These are phyloP conservation scores for Lecanicillium sp. DNA, from an alignment of 2,329 filamentous ascomycete species.

Conservation along the genomic window DNA sequence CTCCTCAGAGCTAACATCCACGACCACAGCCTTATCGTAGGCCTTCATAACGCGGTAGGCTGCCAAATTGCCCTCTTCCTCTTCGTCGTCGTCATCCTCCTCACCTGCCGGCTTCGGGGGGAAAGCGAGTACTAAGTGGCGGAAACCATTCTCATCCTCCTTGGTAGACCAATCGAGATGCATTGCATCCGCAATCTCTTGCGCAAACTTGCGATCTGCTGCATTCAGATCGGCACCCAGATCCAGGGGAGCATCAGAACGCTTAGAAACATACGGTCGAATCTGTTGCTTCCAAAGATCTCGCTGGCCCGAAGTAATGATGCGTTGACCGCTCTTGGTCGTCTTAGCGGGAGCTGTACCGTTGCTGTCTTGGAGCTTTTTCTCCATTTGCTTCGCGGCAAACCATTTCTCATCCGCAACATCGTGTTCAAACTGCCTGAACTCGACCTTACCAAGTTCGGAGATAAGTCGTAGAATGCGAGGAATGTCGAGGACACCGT, in stretches of 20 bases:
- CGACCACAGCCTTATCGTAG: slow-evolving; percentile 82
- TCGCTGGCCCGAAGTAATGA: slow-evolving; percentile 73
- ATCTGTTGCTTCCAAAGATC: slow-evolving; percentile 72
- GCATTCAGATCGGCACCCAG: slow-evolving; percentile 67
- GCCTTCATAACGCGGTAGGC: slow-evolving; percentile 77
- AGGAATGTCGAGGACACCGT: slow-evolving; percentile 81
- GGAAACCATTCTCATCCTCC: slow-evolving; percentile 46
- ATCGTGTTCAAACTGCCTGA: slow-evolving; percentile 87
- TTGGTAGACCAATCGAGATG: slow-evolving; percentile 50
- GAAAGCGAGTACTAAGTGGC: slow-evolving; percentile 42
- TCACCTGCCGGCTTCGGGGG: slow-evolving; percentile 40
- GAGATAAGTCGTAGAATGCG: slow-evolving; percentile 71
- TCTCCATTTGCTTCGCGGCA: slow-evolving; percentile 71
- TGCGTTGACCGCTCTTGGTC: slow-evolving; percentile 49
- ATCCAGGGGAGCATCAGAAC: slow-evolving; percentile 57
- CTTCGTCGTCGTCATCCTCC: slow-evolving; percentile 55
- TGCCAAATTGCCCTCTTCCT: slow-evolving; percentile 72
- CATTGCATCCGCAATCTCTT: slow-evolving; percentile 66
- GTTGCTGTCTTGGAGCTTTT: slow-evolving; percentile 50
- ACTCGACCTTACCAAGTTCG: slow-evolving; percentile 81
- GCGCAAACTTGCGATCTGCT: slow-evolving; percentile 84
- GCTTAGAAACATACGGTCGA: slow-evolving; percentile 71
- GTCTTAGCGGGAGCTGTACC: slow-evolving; percentile 42
- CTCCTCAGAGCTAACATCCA: slow-evolving; percentile 72
- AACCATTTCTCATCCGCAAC: slow-evolving; percentile 87